A percentile compares a stretch with the other conserved stretches of the same genome.
Conservation (phyloP, 179 eudicot genomes). For the Patellifolia procumbens region DNA sequence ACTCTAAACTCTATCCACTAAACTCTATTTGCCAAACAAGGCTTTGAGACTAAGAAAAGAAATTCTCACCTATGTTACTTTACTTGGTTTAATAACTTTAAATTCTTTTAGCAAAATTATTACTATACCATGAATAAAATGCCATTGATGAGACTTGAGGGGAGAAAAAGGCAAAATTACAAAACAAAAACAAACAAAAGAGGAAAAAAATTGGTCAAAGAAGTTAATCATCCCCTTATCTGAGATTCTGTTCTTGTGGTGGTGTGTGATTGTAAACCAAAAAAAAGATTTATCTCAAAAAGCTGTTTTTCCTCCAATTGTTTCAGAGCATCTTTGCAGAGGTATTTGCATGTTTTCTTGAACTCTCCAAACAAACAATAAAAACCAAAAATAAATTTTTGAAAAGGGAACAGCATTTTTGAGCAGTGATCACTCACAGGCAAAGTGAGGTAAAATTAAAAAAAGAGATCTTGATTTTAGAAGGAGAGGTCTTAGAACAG, state of each 20-base stretch:
- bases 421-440: slow-evolving; percentile 21
- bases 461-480: too few relatives aligned
- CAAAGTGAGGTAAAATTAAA: slow-evolving; percentile 7
- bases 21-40: too few relatives aligned
- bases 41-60: too few relatives aligned
- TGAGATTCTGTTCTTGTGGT: slow-evolving; percentile 56
- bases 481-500: slow-evolving; percentile 16
- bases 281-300: slow-evolving; percentile 21
- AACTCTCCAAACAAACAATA: slow-evolving; percentile 6
- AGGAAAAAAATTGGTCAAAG: slow-evolving; percentile 16
- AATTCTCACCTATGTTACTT: too few relatives aligned
- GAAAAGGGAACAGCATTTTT: background rate
- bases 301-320: slow-evolving; percentile 32
- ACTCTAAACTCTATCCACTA: too few relatives aligned
- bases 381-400: background rate
- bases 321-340: slow-evolving; percentile 38
- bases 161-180: background rate
- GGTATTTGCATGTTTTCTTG: slow-evolving; percentile 20
- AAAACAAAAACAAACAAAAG: background rate
- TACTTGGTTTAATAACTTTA: too few relatives aligned
- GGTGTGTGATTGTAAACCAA: slow-evolving; percentile 37
- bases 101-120: too few relatives aligned
- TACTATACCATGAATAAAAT: too few relatives aligned
- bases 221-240: slow-evolving; percentile 21
- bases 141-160: background rate